A percentile compares a stretch with the other conserved stretches of the same genome.
These are phyloP conservation scores for Epichloe gansuensis DNA, from an alignment of 2,329 filamentous ascomycete species.

Conservation along the genomic window DNA sequence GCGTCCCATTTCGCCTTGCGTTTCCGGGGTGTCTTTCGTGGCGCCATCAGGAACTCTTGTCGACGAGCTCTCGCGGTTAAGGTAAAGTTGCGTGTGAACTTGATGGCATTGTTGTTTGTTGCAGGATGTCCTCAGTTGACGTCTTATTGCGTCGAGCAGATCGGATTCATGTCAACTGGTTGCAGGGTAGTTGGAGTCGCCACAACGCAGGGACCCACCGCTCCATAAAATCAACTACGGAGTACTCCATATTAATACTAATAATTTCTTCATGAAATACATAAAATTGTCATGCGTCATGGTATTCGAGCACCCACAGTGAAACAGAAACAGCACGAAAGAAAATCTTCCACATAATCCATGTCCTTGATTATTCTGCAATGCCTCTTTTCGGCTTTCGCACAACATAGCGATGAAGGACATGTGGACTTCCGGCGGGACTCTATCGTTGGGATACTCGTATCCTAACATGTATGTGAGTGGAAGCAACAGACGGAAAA, in stretches of 20 bases:
- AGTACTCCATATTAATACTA: no score
- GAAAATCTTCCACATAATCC: no score
- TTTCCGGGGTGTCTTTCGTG: not conserved
- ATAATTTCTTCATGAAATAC: no score
- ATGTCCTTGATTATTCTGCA: no score
- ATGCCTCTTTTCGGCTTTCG: no score
- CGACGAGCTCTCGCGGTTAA: no score
- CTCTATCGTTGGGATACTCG: conserved; percentile 62
- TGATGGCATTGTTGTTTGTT: not conserved
- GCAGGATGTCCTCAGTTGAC: not conserved
- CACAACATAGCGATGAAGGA: conserved; percentile 22
- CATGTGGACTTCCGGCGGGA: conserved; percentile 65
- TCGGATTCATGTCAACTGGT: not conserved
- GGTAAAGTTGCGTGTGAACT: no score
- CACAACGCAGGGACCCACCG: conserved; percentile 32
- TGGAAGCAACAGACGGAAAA: conserved; percentile 7
- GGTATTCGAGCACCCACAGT: no score
- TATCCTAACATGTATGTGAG: conserved; percentile 64
- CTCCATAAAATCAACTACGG: no score
- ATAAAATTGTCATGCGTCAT: no score
- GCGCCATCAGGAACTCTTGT: not conserved
- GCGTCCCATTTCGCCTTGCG: conserved; percentile 24
- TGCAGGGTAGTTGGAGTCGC: not conserved
- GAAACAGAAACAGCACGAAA: no score
- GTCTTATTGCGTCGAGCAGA: no score